These are phyloP conservation scores for Alternaria incomplexa DNA, from an alignment of 2,329 filamentous ascomycete species.

Conservation along the genomic window DNA sequence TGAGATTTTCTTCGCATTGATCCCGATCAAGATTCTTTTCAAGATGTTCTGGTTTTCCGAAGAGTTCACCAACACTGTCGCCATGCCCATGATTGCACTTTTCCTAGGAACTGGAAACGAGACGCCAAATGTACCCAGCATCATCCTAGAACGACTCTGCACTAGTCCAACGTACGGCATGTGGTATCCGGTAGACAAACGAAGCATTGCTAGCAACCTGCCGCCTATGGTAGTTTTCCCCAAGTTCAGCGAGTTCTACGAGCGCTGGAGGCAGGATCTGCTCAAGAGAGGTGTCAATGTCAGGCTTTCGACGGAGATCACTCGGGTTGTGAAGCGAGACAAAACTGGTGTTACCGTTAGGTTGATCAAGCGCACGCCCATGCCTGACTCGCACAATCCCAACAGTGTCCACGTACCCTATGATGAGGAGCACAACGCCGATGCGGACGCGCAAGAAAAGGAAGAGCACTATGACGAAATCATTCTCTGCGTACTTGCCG, in stretches of 20 bases:
- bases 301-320: constrained; percentile 63
- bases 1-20: constrained; percentile 64
- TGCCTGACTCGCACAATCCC: constrained; percentile 52
- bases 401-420: constrained; percentile 52
- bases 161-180: constrained; percentile 64
- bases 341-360: constrained; percentile 60
- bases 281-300: constrained; percentile 62
- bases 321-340: constrained; percentile 58
- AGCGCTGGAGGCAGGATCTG: constrained; percentile 63
- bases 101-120: constrained; percentile 79
- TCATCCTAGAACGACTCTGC: constrained; percentile 64
- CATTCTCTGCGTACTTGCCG: constrained; percentile 67
- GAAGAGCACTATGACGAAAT: constrained; percentile 68
- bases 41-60: constrained; percentile 71
- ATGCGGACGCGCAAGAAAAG: constrained; percentile 50
- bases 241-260: constrained; percentile 66
- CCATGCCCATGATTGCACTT: constrained; percentile 73
- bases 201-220: constrained; percentile 57
- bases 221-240: constrained; percentile 68
- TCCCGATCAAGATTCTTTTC: constrained; percentile 69
- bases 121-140: constrained; percentile 72
- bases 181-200: constrained; percentile 62
- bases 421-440: constrained; percentile 46
- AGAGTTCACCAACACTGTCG: constrained; percentile 74
- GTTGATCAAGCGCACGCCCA: constrained; percentile 52